Percentiles rank a stretch among this genome's conserved stretches.
Evolutionary conservation across 805 yeast genomes (phyloP).

Genomic region (Candida verbasci): DNA sequence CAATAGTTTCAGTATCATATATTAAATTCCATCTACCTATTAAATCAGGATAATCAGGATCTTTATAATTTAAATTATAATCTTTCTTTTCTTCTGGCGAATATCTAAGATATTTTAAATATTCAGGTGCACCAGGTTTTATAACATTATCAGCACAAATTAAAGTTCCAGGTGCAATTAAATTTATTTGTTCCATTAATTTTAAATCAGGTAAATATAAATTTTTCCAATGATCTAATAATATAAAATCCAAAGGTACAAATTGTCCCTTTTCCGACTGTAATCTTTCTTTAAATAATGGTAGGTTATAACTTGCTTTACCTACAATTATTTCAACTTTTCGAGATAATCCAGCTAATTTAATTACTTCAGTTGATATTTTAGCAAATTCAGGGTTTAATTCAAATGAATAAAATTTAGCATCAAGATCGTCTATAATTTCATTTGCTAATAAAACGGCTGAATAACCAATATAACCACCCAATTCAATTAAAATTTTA

Average conservation of each 20-base stretch:
- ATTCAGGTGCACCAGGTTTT: conserved; percentile 37
- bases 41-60: conserved; percentile 23
- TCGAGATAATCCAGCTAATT: conserved; percentile 28
- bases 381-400: conserved; percentile 24
- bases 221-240: conserved; percentile 39
- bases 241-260: conserved; percentile 28
- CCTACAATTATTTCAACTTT: conserved; percentile 31
- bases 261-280: conserved; percentile 8
- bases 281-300: conserved; percentile 16
- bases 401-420: conserved; percentile 33
- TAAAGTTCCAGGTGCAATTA: conserved; percentile 35
- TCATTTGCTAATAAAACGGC: conserved; percentile 31
- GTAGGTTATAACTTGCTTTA: conserved; percentile 24
- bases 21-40: conserved; percentile 39
- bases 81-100: conserved; percentile 33
- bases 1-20: conserved; percentile 29
- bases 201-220: conserved; percentile 39
- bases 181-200: conserved; percentile 34
- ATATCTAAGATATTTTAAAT: conserved; percentile 31
- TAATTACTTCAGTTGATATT: conserved; percentile 23
- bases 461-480: conserved; percentile 33
- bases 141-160: conserved; percentile 36
- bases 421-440: conserved; percentile 17
- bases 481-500: conserved; percentile 26
- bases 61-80: conserved; percentile 20